phyloP scores from a whole-genome alignment of 169 alveolate species.

The Neospora caninum region DNA sequence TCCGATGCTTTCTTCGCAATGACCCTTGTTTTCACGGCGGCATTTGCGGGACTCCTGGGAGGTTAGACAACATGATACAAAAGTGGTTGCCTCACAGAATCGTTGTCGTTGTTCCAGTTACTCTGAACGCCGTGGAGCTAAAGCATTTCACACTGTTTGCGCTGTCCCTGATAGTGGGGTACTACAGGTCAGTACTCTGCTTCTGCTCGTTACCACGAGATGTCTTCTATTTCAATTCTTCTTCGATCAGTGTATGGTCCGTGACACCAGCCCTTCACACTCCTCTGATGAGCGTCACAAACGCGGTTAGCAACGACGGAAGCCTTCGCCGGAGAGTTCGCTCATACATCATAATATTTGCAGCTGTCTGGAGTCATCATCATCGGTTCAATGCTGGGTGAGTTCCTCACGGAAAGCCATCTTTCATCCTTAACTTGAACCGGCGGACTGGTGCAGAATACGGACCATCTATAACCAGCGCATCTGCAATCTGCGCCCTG shows the following conservation, averaged over 20 bases:
- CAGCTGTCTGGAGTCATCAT: conserved; percentile 86
- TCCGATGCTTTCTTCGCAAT: conserved; percentile 66
- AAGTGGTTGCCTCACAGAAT: neutral
- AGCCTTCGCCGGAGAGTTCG: neutral
- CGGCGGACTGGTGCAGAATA: conserved; percentile 47
- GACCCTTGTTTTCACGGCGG: conserved; percentile 65
- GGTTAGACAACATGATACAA: neutral
- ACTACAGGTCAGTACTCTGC: conserved; percentile 31
- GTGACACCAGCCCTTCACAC: conserved; percentile 91
- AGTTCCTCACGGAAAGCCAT: neutral
- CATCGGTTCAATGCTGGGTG: conserved; percentile 85
- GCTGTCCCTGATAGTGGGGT: conserved; percentile 66
- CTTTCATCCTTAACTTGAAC: neutral
- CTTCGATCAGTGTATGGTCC: conserved; percentile 62
- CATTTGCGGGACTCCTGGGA: conserved; percentile 64
- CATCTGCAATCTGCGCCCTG: conserved; percentile 48
- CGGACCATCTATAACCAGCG: conserved; percentile 53
- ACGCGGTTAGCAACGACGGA: conserved; percentile 75
- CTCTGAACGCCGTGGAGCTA: conserved; percentile 66
- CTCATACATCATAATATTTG: neutral
- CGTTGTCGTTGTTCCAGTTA: neutral
- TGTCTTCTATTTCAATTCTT: neutral
- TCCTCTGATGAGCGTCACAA: conserved; percentile 91
- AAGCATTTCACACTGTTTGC: conserved; percentile 63
- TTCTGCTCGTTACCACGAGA: neutral